Evolutionary conservation across 1,139 yeast genomes (phyloP), one percentile per base, ranked within the genome.

Genomic region (Yamadazyma oceani): DNA sequence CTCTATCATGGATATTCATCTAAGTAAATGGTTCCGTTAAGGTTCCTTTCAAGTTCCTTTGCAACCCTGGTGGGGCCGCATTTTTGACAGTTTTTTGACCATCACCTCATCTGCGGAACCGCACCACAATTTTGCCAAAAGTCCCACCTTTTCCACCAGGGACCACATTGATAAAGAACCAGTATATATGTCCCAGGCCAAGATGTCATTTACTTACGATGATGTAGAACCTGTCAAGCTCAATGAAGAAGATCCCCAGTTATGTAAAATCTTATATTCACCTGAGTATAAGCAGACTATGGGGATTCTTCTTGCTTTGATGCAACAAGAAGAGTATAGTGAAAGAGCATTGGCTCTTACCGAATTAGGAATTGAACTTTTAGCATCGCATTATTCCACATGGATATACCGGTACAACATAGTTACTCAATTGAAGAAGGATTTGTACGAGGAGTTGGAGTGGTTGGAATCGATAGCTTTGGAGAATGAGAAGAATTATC

Each of bases 361-460:
- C 0, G 71, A 74, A 19, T 60, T 64, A 26, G 83, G 85, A 3
- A 82, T 94, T 38, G 75, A 66, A 12, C 54, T 75, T 43, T 80
- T 87, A 36, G 92, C 97, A 0, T 95, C 97, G 0, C 97, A 90
- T 60, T 92, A 92, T 57, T 85, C 96, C 0, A 83, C 83, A 1
- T 92, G 98, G 97, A 73, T 75, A 40, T 92, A 85, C 60, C 68
- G 97, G 13, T 79, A 66, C 44, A 72, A 80, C 42, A 78, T 81
- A 11, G 60, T 88, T 31, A 55, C 54, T 31, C 50, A 56, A 44
- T 51, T 79, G 48, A 46, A 62, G 13, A 55, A 64, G 35, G 59
- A 68, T 46, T 51, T 77, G 27, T 53, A 58, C 14, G 62, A 66
- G 11, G 94, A 85, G 53, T 62, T 85, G 28, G 76, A 77, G 32